phyloP scores from a whole-genome alignment of 2,329 filamentous ascomycete genomes.

The Fusarium newnesense region DNA sequence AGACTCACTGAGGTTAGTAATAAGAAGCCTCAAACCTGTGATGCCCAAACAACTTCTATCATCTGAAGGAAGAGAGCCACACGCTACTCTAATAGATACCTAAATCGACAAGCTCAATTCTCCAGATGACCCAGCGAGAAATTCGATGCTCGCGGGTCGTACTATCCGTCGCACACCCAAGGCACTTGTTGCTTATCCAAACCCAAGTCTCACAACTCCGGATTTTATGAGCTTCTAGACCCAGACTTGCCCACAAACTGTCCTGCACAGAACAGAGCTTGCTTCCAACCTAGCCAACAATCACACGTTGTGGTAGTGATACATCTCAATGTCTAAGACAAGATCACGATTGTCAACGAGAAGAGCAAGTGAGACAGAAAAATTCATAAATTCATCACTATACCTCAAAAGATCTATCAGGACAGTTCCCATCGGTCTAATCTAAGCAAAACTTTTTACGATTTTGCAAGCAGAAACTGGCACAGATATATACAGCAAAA shows the following conservation, averaged over 20 bases:
- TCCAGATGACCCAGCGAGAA: constrained; percentile 7
- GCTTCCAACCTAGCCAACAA: constrained; percentile 8
- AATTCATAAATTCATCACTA: constrained; percentile 18
- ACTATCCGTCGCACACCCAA: constrained; percentile 8
- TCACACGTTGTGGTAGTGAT: constrained; percentile 1
- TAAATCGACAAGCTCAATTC: background rate
- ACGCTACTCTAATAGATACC: background rate
- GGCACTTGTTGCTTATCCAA: background rate
- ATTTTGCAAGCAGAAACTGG: background rate
- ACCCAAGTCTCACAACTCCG: constrained; percentile 21
- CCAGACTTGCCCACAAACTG: constrained; percentile 3
- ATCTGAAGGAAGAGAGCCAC: background rate
- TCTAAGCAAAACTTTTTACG: background rate
- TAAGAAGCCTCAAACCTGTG: background rate
- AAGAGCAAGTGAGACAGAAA: background rate
- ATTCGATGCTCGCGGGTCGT: background rate
- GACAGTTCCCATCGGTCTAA: background rate
- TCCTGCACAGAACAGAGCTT: constrained; percentile 4
- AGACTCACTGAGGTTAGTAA: background rate
- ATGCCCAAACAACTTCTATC: background rate
- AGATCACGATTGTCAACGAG: constrained; percentile 12
- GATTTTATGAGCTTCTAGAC: constrained; percentile 19
- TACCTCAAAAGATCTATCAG: background rate
- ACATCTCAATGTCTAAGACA: background rate
- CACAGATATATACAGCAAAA: constrained; percentile 24